phyloP scores from a whole-genome alignment of 768 basidiomycete genomes.

The Lactarius indigo region DNA sequence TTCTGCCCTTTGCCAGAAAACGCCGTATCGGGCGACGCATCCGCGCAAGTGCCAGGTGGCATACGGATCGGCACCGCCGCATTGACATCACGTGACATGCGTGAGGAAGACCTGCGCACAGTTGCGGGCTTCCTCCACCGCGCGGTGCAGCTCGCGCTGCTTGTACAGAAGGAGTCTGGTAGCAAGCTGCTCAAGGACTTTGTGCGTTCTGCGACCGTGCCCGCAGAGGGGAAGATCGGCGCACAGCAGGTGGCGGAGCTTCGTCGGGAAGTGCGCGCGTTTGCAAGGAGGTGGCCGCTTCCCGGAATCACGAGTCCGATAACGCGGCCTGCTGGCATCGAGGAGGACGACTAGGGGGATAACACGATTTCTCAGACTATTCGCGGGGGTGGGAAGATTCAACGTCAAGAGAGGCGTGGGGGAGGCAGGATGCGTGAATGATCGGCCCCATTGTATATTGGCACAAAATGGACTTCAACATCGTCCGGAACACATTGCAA shows the following conservation, averaged over 20 bases:
- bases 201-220: slow-evolving; percentile 68
- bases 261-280: slow-evolving; percentile 72
- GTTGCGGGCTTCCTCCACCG: slow-evolving; percentile 94
- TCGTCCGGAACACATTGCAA: slow-evolving; percentile 17
- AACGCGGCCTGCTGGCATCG: slow-evolving; percentile 57
- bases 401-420: slow-evolving; percentile 17
- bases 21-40: slow-evolving; percentile 94
- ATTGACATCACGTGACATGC: slow-evolving; percentile 92
- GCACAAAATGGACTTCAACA: slow-evolving; percentile 27
- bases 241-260: slow-evolving; percentile 68
- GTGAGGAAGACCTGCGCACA: slow-evolving; percentile 77
- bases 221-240: slow-evolving; percentile 69
- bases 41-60: slow-evolving; percentile 93
- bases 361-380: background rate
- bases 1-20: slow-evolving; percentile 55
- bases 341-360: slow-evolving; percentile 43
- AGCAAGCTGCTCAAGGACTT: slow-evolving; percentile 96
- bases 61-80: slow-evolving; percentile 95
- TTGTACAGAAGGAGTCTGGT: slow-evolving; percentile 92
- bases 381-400: slow-evolving; percentile 18
- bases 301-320: slow-evolving; percentile 67
- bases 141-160: slow-evolving; percentile 83
- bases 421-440: background rate
- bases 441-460: slow-evolving; percentile 1
- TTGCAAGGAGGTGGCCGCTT: slow-evolving; percentile 87